Percentiles rank a stretch among this genome's conserved stretches.
Evolutionary conservation across 1,284 basidiomycete genomes (phyloP).

Genomic region (Vanrija humicola): DNA sequence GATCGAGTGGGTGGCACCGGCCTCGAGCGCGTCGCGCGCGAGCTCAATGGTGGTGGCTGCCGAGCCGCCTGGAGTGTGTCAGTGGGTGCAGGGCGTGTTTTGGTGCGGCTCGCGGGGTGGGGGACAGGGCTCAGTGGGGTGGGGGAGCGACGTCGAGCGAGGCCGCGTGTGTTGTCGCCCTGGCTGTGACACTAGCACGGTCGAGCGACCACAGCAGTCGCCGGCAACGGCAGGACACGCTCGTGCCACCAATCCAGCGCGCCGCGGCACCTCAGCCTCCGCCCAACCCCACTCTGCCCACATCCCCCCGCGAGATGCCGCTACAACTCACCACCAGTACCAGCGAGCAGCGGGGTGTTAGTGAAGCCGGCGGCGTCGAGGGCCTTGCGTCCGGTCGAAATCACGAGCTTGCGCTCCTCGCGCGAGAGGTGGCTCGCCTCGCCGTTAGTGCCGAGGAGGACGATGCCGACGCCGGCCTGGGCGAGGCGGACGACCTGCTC

Average conservation of each 20-base stretch:
- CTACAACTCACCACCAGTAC: conserved; percentile 65
- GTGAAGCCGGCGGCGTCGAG: conserved; percentile 69
- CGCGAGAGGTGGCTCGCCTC: conserved; percentile 61
- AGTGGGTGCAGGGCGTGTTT: neutral
- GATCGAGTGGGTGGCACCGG: conserved; percentile 67
- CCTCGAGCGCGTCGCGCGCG: conserved; percentile 69
- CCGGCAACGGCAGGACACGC: neutral
- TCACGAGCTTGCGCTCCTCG: conserved; percentile 63
- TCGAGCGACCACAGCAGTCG: no score
- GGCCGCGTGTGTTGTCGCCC: no score
- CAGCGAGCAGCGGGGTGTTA: conserved; percentile 70
- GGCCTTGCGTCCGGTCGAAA: conserved; percentile 64
- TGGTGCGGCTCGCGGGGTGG: neutral
- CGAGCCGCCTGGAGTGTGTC: conserved; percentile 49
- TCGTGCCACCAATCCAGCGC: neutral
- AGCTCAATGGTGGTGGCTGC: conserved; percentile 77
- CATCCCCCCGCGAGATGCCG: neutral
- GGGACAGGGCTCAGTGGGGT: neutral
- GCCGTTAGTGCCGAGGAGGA: conserved; percentile 52
- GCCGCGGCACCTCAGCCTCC: neutral
- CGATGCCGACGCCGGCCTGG: conserved; percentile 50
- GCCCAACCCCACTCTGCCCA: no score
- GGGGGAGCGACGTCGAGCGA: no score
- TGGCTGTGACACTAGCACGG: no score
- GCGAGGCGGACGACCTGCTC: conserved; percentile 50